Percentiles rank a stretch among this genome's conserved stretches.
Evolutionary conservation across 2,329 filamentous ascomycete species (phyloP).

Genomic region (Claviceps fusiformis): DNA sequence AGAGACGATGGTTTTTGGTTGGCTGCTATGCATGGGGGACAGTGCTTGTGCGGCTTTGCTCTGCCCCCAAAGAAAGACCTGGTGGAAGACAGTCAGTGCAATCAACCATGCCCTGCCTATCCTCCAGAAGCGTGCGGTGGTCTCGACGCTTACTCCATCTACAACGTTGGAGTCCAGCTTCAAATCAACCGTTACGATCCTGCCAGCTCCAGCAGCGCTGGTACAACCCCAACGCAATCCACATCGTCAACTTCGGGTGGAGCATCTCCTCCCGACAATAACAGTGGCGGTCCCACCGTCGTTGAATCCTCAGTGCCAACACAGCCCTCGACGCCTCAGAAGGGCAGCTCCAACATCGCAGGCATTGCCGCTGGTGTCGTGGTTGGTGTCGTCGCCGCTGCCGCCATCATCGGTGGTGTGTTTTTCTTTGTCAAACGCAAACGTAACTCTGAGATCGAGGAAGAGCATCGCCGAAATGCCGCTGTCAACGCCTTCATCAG

Average conservation of each 20-base stretch:
- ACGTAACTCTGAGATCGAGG: slow-evolving; percentile 64
- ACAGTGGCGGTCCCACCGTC: slow-evolving; percentile 5
- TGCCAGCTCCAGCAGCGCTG: slow-evolving; percentile 13
- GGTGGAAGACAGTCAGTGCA: slow-evolving; percentile 47
- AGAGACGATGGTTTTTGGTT: slow-evolving; percentile 35
- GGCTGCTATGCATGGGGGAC: slow-evolving; percentile 46
- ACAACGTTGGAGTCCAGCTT: slow-evolving; percentile 35
- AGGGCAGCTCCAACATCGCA: slow-evolving; percentile 51
- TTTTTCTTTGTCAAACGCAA: slow-evolving; percentile 66
- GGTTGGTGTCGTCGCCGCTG: slow-evolving; percentile 61
- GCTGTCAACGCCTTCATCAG: slow-evolving; percentile 66
- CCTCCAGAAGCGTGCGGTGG: slow-evolving; percentile 44
- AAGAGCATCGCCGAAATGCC: slow-evolving; percentile 71
- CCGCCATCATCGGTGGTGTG: slow-evolving; percentile 50
- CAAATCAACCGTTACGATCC: slow-evolving; percentile 17
- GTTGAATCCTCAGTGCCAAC: slow-evolving; percentile 9
- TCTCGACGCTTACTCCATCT: slow-evolving; percentile 26
- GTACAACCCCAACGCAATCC: background rate
- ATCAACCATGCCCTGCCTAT: slow-evolving; percentile 51
- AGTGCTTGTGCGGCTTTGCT: slow-evolving; percentile 60
- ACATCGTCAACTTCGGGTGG: slow-evolving; percentile 8
- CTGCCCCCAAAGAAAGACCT: slow-evolving; percentile 46
- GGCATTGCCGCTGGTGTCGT: slow-evolving; percentile 82
- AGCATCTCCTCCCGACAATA: slow-evolving; percentile 9
- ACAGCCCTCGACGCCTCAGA: slow-evolving; percentile 10